Base-by-base conservation (phyloP, 257 asterid species). In the Nicotiana tabacum region DNA sequence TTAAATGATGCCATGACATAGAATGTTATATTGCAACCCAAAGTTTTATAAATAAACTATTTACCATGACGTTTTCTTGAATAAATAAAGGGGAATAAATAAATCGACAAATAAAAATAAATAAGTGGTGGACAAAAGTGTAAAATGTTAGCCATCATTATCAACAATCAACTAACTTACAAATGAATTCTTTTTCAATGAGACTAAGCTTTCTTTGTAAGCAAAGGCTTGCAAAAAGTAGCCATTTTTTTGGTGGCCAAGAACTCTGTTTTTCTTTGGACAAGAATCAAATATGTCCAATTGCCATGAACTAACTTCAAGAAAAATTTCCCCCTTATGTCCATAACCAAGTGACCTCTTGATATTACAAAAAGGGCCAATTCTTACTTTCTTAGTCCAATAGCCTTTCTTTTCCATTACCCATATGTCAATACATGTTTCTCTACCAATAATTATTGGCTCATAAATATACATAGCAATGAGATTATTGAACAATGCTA, bases 291-390 rank as follows among this genome's bases (percentile, higher is more conserved):
- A 29, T 35, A 81, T 81, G 13, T 81, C 77, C 78, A 66, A 35
- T 16, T 66, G 62, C 11, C 18, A 48, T 64, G 72, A 29, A 3
- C 64, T 60, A 67, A 89, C 82, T 77, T 88, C 92, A 24, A 88
- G 55, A 9, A 88, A 78, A 77, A 88, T 74, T 78, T 88, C 89
- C 30, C 79, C 80, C 29, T 84, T 60, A 78, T 86, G 87, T 90
- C 91, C 89, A 72, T 85, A 85, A 51, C 91, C 90, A 51, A 89
- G 80, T 21, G 91, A 90, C 87, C 88, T 80, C 11, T 82, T 86
- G 51, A 87, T 83, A 65, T 87, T 90, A 9, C 33, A 64, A 81
- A 82, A 70, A 17, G 90, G 93, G 64, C 90, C 89, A 51, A 83
- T 48, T 5, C 65, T 87, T 5, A 80, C 66, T 16, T 48, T 77